These are phyloP conservation scores for Penicillium paxilli DNA, from an alignment of 495 filamentous ascomycete genomes.

Conservation along the genomic window DNA sequence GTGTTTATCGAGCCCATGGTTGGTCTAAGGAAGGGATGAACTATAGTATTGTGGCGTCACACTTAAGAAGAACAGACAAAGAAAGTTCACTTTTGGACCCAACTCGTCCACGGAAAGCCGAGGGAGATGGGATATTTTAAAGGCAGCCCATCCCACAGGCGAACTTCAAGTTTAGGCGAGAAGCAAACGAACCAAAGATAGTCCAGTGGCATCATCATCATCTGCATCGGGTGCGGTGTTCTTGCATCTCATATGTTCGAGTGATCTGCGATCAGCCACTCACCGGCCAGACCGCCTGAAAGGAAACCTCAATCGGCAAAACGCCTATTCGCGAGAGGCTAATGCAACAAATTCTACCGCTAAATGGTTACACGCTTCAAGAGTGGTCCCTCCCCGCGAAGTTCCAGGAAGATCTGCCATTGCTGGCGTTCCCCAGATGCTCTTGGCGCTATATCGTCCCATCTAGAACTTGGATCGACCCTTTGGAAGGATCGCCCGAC, in stretches of 20 bases:
- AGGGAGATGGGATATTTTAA: neutral
- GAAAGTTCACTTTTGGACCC: neutral
- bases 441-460: neutral
- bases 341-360: conserved; percentile 1
- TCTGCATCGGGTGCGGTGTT: neutral
- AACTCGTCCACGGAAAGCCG: too few relatives aligned
- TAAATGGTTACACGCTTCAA: conserved; percentile 22
- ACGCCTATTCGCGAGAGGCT: conserved; percentile 12
- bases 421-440: neutral
- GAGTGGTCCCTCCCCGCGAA: conserved; percentile 2
- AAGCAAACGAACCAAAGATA: neutral
- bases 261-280: neutral
- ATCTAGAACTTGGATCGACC: conserved; percentile 1
- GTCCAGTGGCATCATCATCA: neutral
- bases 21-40: neutral
- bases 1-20: conserved; percentile 13
- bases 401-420: neutral
- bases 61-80: conserved; percentile 1
- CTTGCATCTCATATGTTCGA: neutral
- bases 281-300: conserved; percentile 9
- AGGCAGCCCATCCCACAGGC: neutral
- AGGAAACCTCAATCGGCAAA: conserved; percentile 11
- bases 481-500: neutral
- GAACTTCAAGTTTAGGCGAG: neutral
- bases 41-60: neutral